phyloP scores from a whole-genome alignment of 305 asterid genomes.

The Caryopteris hybrid region DNA sequence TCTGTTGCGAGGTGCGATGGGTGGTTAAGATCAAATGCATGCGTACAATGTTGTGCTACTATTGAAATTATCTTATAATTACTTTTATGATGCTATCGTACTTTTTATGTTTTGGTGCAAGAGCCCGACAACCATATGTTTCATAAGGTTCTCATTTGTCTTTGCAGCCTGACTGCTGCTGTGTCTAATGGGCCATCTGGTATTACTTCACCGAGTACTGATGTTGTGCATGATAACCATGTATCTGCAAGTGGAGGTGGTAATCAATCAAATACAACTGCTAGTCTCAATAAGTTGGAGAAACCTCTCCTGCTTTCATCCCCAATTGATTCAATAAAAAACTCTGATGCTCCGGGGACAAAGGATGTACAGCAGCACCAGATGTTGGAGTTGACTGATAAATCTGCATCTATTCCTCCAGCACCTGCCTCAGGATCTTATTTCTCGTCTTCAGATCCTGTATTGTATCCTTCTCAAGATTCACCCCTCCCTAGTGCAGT shows the following conservation, averaged over 20 bases:
- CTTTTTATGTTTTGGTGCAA: constrained; percentile 5
- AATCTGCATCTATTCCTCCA: constrained; percentile 27
- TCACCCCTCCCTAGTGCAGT: constrained; percentile 37
- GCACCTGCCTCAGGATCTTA: constrained; percentile 39
- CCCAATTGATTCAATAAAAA: constrained; percentile 33
- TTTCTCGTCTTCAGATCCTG: constrained; percentile 54
- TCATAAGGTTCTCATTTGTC: constrained; percentile 26
- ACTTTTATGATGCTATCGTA: constrained; percentile 2
- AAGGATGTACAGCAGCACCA: constrained; percentile 35
- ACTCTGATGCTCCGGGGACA: constrained; percentile 23
- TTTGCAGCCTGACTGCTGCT: constrained; percentile 48
- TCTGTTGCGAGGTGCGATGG: constrained; percentile 48
- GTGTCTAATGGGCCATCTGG: constrained; percentile 49
- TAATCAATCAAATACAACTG: constrained; percentile 16
- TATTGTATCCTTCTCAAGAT: constrained; percentile 53
- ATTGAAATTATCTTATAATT: constrained; percentile 5
- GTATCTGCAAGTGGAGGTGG: constrained; percentile 25
- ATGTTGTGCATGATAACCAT: constrained; percentile 29
- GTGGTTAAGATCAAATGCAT: constrained; percentile 13
- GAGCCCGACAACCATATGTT: background rate
- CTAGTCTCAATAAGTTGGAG: constrained; percentile 32
- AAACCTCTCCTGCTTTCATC: constrained; percentile 24
- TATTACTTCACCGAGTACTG: constrained; percentile 36
- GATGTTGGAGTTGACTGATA: constrained; percentile 30
- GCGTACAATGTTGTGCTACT: constrained; percentile 11